Percentiles rank a stretch among this genome's conserved stretches.
These are phyloP conservation scores for Aegilops speltoides DNA, from an alignment of 176 grass and related monocot species.

Conservation along the genomic window DNA sequence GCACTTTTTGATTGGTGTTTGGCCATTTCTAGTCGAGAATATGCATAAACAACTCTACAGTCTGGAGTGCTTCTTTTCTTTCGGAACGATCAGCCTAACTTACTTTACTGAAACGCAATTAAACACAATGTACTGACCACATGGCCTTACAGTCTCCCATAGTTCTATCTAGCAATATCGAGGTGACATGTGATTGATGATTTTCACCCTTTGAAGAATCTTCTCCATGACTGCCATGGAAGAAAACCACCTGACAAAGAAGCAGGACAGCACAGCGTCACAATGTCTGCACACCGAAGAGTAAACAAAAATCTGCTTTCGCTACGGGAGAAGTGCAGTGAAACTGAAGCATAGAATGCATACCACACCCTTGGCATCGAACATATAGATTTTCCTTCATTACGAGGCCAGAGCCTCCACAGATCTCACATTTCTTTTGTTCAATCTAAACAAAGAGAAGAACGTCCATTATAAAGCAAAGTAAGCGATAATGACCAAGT, in stretches of 20 bases:
- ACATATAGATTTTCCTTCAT: constrained; percentile 51
- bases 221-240: constrained; percentile 94
- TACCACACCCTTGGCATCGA: constrained; percentile 87
- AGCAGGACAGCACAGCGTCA: not conserved
- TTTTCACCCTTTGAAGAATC: constrained; percentile 75
- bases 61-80: not conserved
- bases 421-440: constrained; percentile 77
- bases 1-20: not conserved
- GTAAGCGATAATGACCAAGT: not conserved
- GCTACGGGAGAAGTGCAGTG: not conserved
- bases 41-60: not conserved
- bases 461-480: not conserved
- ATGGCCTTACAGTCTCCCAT: not conserved
- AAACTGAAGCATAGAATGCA: not conserved
- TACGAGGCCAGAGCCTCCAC: constrained; percentile 80
- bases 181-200: not conserved
- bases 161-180: not conserved
- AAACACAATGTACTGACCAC: not conserved
- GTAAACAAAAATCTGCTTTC: not conserved
- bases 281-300: not conserved
- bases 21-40: not conserved
- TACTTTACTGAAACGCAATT: not conserved
- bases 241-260: constrained; percentile 79
- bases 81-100: not conserved
- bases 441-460: constrained; percentile 38